phyloP scores from a whole-genome alignment of 2,329 filamentous ascomycete genomes.

The Gyromitra esculenta region DNA sequence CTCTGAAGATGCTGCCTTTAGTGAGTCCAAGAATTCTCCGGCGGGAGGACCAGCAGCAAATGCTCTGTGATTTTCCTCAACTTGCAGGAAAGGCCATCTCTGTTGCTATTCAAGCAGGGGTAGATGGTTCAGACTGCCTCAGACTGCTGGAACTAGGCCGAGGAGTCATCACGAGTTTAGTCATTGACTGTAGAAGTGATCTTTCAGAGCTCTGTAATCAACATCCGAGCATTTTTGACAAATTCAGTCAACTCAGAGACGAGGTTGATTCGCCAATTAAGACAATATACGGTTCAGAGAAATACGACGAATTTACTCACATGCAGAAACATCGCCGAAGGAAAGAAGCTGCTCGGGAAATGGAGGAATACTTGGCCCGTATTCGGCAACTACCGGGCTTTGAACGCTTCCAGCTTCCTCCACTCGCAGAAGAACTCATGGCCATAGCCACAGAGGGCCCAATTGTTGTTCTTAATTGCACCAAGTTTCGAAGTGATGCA shows the following conservation, averaged over 20 bases:
- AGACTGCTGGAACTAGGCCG: slow-evolving; percentile 32
- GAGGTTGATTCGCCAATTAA: slow-evolving; percentile 12
- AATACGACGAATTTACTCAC: not conserved
- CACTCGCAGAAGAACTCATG: not conserved
- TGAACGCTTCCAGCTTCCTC: slow-evolving; percentile 15
- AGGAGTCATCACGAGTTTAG: slow-evolving; percentile 24
- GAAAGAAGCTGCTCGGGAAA: not conserved
- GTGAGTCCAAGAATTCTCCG: slow-evolving; percentile 8
- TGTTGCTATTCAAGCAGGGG: slow-evolving; percentile 16
- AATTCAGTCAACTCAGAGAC: slow-evolving; percentile 3
- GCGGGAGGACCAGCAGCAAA: slow-evolving; percentile 30
- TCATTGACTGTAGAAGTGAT: slow-evolving; percentile 35
- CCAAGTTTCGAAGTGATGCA: slow-evolving; percentile 14
- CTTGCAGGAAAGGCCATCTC: slow-evolving; percentile 12
- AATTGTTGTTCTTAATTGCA: slow-evolving; percentile 33
- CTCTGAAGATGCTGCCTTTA: slow-evolving; percentile 17
- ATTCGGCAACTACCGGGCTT: slow-evolving; percentile 11
- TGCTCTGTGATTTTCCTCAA: not conserved
- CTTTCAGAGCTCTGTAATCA: not conserved
- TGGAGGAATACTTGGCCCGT: not conserved
- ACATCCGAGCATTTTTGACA: slow-evolving; percentile 4
- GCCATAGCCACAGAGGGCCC: slow-evolving; percentile 12
- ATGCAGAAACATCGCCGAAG: not conserved
- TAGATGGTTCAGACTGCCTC: not conserved
- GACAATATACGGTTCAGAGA: not conserved